phyloP scores from a whole-genome alignment of 306 rosid species.

The Citrullus amarus region DNA sequence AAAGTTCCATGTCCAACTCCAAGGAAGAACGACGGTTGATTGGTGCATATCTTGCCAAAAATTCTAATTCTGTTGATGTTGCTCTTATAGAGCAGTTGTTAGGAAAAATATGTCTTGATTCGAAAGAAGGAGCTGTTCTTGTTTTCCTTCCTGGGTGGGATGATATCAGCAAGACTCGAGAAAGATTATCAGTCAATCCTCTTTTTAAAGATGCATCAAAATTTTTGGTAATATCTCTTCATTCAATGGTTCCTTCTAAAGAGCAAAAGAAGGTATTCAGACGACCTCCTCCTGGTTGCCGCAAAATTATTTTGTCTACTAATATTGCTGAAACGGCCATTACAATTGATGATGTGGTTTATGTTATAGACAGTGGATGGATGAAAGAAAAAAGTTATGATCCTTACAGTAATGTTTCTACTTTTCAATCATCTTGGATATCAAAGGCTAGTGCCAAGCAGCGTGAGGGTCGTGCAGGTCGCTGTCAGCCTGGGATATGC shows the following conservation, averaged over 20 bases:
- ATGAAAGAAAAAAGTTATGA: conserved; percentile 89
- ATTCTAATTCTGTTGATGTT: conserved; percentile 58
- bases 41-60: conserved; percentile 45
- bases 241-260: conserved; percentile 67
- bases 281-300: conserved; percentile 54
- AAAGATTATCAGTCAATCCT: conserved; percentile 38
- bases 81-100: conserved; percentile 60
- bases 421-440: conserved; percentile 93
- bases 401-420: conserved; percentile 73
- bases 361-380: conserved; percentile 82
- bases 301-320: conserved; percentile 85
- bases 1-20: conserved; percentile 33
- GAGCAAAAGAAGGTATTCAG: conserved; percentile 77
- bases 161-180: conserved; percentile 68
- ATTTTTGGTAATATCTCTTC: conserved; percentile 52
- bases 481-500: conserved; percentile 94
- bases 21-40: conserved; percentile 31
- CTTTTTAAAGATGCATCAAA: conserved; percentile 40
- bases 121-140: conserved; percentile 81
- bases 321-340: conserved; percentile 93
- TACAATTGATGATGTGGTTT: conserved; percentile 92
- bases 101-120: conserved; percentile 60
- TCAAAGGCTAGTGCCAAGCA: conserved; percentile 96
- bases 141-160: conserved; percentile 98
- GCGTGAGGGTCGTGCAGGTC: conserved; percentile 95